Evolutionary conservation across 1,139 yeast species (phyloP).

Genomic region (Yamadazyma sp.): DNA sequence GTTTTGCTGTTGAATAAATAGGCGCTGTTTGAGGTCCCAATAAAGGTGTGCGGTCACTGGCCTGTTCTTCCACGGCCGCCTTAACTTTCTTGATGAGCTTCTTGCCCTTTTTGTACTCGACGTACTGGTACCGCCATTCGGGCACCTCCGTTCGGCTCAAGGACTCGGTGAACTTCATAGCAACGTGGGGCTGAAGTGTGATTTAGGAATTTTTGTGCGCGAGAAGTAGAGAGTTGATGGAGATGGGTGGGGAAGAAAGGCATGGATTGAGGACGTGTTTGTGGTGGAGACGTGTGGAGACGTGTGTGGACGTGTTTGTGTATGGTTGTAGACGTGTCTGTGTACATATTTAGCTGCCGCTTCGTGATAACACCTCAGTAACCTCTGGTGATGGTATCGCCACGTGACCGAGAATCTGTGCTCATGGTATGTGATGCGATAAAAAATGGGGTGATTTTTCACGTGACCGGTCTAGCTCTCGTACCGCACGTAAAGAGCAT

Average conservation of each 20-base stretch:
- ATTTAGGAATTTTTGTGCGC: neutral
- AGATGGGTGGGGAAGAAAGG: too few species aligned
- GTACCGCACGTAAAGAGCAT: constrained; percentile 69
- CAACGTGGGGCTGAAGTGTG: neutral
- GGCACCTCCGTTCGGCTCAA: constrained; percentile 66
- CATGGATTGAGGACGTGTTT: too few species aligned
- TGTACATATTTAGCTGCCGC: too few species aligned
- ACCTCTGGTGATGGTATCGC: too few species aligned
- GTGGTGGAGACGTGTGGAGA: too few species aligned
- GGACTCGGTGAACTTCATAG: constrained; percentile 64
- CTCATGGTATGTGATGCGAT: too few species aligned
- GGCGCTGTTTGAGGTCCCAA: constrained; percentile 1
- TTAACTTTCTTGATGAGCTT: constrained; percentile 32
- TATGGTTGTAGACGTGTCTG: too few species aligned
- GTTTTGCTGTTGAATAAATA: constrained; percentile 3
- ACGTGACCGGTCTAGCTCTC: constrained; percentile 26
- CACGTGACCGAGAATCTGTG: too few species aligned
- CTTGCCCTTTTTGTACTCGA: constrained; percentile 64
- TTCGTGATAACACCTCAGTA: too few species aligned
- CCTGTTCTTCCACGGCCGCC: neutral
- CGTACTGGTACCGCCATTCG: constrained; percentile 82
- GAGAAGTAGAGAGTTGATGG: too few species aligned
- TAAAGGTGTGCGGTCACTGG: constrained; percentile 3
- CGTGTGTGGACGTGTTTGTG: too few species aligned
- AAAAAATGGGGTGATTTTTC: too few species aligned